phyloP scores from a whole-genome alignment of 2,329 filamentous ascomycete genomes.

The Xylaria sp. region DNA sequence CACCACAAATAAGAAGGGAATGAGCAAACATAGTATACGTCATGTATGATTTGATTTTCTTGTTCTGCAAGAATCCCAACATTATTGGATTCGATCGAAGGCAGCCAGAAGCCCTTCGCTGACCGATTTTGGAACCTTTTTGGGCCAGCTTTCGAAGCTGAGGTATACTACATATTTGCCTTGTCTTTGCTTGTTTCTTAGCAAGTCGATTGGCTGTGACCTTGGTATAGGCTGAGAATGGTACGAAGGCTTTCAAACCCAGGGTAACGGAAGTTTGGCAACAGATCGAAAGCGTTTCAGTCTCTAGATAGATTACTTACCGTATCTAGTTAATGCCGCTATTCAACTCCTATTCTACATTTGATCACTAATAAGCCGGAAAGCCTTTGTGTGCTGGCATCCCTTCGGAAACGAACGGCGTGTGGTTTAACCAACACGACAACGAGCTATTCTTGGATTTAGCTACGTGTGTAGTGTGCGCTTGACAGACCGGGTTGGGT shows the following conservation, averaged over 20 bases:
- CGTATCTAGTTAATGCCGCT: slow-evolving; percentile 27
- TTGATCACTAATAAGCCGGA: too few species aligned
- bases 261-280: slow-evolving; percentile 39
- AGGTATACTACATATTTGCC: slow-evolving; percentile 28
- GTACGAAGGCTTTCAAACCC: slow-evolving; percentile 32
- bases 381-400: too few species aligned
- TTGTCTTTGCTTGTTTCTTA: slow-evolving; percentile 32
- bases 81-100: slow-evolving; percentile 39
- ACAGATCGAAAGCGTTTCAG: slow-evolving; percentile 31
- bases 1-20: slow-evolving; percentile 1
- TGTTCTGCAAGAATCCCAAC: slow-evolving; percentile 28
- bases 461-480: too few species aligned
- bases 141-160: slow-evolving; percentile 30
- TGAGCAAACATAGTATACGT: slow-evolving; percentile 12
- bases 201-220: slow-evolving; percentile 33
- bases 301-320: slow-evolving; percentile 31
- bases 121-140: slow-evolving; percentile 37
- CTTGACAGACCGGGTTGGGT: too few species aligned
- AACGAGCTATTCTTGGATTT: too few species aligned
- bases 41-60: slow-evolving; percentile 20
- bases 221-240: slow-evolving; percentile 40
- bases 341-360: slow-evolving; percentile 4
- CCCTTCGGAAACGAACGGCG: background rate
- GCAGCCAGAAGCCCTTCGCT: slow-evolving; percentile 28
- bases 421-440: background rate